Conservation (phyloP, 2,329 filamentous ascomycete species). For the Hymenoscyphus fructigenus region DNA sequence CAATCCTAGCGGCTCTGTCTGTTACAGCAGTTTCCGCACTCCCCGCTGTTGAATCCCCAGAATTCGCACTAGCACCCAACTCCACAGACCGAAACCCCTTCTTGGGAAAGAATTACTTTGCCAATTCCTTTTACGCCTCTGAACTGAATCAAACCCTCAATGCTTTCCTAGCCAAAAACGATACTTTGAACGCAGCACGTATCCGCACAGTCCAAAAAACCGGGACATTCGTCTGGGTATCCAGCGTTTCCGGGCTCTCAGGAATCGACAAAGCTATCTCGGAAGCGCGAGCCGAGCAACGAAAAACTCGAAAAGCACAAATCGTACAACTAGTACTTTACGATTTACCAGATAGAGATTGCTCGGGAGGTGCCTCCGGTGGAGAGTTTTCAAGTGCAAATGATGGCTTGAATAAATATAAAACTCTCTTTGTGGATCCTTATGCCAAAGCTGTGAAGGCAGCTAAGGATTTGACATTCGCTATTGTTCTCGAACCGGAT, state of each 20-base stretch:
- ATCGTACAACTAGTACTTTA: slow-evolving; percentile 47
- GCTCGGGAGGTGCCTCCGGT: slow-evolving; percentile 21
- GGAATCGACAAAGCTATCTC: slow-evolving; percentile 42
- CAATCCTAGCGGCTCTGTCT: neutral
- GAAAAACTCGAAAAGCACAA: slow-evolving; percentile 32
- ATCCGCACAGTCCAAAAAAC: slow-evolving; percentile 41
- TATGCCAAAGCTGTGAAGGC: slow-evolving; percentile 40
- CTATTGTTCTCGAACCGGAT: slow-evolving; percentile 47
- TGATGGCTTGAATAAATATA: slow-evolving; percentile 42
- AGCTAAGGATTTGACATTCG: slow-evolving; percentile 43
- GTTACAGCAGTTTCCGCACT: neutral
- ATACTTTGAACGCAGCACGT: slow-evolving; percentile 41
- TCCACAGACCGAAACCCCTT: neutral
- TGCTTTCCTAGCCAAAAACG: slow-evolving; percentile 39
- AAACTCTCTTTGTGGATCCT: slow-evolving; percentile 42
- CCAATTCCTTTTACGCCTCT: slow-evolving; percentile 44
- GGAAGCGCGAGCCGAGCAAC: slow-evolving; percentile 40
- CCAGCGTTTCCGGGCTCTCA: slow-evolving; percentile 28
- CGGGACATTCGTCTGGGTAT: slow-evolving; percentile 47
- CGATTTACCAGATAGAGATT: slow-evolving; percentile 46
- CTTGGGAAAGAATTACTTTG: slow-evolving; percentile 13
- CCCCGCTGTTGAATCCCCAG: no score
- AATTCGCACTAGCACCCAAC: neutral
- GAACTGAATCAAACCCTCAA: slow-evolving; percentile 43
- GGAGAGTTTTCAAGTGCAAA: slow-evolving; percentile 42